A percentile compares a stretch with the other conserved stretches of the same genome.
Conservation (phyloP, 2,329 filamentous ascomycete species). For the Mariannaea sp. region DNA sequence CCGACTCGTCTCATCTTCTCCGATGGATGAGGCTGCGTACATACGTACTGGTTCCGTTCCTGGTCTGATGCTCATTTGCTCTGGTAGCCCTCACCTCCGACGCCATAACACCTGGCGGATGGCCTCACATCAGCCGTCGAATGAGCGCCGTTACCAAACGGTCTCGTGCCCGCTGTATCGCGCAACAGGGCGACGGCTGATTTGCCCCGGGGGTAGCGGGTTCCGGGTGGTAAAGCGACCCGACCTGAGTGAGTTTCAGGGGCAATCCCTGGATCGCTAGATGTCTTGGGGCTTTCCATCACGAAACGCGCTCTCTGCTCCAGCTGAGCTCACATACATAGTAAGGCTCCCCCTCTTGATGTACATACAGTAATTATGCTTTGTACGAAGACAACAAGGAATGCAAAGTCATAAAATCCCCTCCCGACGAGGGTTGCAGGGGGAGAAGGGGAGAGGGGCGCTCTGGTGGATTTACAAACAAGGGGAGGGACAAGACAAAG, state of each 20-base stretch:
- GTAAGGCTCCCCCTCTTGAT: no score
- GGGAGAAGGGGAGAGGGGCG: neutral
- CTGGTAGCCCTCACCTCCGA: conserved; percentile 14
- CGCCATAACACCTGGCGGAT: conserved; percentile 18
- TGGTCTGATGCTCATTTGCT: conserved; percentile 18
- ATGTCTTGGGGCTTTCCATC: conserved; percentile 3
- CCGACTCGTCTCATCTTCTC: neutral
- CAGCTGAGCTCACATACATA: neutral
- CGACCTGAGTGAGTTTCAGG: conserved; percentile 38
- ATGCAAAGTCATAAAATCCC: conserved; percentile 24
- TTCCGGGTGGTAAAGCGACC: conserved; percentile 31
- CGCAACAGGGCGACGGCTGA: conserved; percentile 22
- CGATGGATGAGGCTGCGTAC: neutral
- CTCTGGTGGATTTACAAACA: conserved; percentile 6
- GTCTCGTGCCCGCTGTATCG: conserved; percentile 30
- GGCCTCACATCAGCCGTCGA: conserved; percentile 18
- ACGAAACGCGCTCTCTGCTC: conserved; percentile 3
- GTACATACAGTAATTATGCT: no score
- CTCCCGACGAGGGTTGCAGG: neutral
- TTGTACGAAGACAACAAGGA: conserved; percentile 32
- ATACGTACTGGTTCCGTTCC: neutral
- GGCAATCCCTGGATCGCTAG: conserved; percentile 31
- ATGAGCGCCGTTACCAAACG: conserved; percentile 31
- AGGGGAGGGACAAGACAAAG: neutral
- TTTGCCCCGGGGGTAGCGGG: conserved; percentile 19